Percentiles rank a stretch among this genome's conserved stretches.
These are phyloP conservation scores for Populus pruinosa DNA, from an alignment of 345 rosid genomes.

Conservation along the genomic window DNA sequence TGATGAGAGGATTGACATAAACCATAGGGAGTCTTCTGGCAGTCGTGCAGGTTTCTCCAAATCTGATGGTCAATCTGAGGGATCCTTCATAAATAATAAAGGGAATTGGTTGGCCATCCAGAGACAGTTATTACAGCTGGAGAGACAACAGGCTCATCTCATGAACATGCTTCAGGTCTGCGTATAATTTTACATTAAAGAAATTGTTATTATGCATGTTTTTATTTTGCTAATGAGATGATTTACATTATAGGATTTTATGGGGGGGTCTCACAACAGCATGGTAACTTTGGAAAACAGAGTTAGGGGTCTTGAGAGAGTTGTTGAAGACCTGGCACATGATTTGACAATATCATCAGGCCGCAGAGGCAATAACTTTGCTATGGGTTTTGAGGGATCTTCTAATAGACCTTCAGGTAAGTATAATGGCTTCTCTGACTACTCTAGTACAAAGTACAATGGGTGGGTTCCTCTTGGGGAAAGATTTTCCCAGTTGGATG, in stretches of 20 bases:
- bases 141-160: conserved; percentile 90
- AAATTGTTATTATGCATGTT: conserved; percentile 16
- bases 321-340: conserved; percentile 89
- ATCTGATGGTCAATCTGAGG: conserved; percentile 72
- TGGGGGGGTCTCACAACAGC: conserved; percentile 97
- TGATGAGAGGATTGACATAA: conserved; percentile 46
- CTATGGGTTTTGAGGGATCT: conserved; percentile 63
- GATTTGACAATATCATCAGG: conserved; percentile 86
- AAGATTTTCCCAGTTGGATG: conserved; percentile 70
- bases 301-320: conserved; percentile 94
- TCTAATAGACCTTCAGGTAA: conserved; percentile 54
- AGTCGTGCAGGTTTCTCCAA: conserved; percentile 53
- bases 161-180: conserved; percentile 93
- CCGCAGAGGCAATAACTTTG: conserved; percentile 57
- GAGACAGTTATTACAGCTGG: conserved; percentile 85
- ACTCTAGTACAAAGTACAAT: conserved; percentile 55
- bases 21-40: conserved; percentile 52
- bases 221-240: conserved; percentile 17
- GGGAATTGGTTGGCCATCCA: conserved; percentile 96
- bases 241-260: conserved; percentile 66
- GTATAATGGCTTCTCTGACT: conserved; percentile 70
- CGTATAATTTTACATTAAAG: conserved; percentile 8
- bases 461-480: conserved; percentile 70
- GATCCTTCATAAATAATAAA: conserved; percentile 63
- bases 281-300: conserved; percentile 90